phyloP scores from a whole-genome alignment of 495 filamentous ascomycete species.

The Aeminium ludgeri region DNA sequence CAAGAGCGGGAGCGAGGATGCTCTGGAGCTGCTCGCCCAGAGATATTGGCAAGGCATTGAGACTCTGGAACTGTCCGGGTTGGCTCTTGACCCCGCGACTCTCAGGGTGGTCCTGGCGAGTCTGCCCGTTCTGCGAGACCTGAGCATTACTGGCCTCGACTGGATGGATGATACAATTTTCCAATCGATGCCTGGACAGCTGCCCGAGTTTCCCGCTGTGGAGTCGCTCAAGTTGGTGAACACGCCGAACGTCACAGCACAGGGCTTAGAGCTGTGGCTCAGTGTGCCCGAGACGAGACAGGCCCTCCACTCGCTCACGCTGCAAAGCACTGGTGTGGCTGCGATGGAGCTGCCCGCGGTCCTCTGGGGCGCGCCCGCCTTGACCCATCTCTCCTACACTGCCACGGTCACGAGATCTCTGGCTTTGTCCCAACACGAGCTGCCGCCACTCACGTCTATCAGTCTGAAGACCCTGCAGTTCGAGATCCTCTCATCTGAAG shows the following conservation, averaged over 20 bases:
- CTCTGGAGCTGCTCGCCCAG: slow-evolving; percentile 49
- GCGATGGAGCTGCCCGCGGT: slow-evolving; percentile 47
- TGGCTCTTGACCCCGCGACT: slow-evolving; percentile 55
- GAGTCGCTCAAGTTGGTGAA: slow-evolving; percentile 51
- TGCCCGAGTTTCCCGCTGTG: slow-evolving; percentile 55
- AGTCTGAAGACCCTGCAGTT: slow-evolving; percentile 58
- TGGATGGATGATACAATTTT: slow-evolving; percentile 65
- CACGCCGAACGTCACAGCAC: slow-evolving; percentile 48
- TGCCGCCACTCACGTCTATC: slow-evolving; percentile 47
- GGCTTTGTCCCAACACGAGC: slow-evolving; percentile 29
- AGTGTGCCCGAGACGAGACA: slow-evolving; percentile 26
- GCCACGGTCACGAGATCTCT: slow-evolving; percentile 52
- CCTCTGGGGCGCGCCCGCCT: slow-evolving; percentile 40
- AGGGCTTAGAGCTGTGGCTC: slow-evolving; percentile 51
- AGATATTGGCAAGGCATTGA: slow-evolving; percentile 64
- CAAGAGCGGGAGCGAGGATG: slow-evolving; percentile 56
- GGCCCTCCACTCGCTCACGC: slow-evolving; percentile 40
- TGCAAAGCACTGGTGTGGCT: slow-evolving; percentile 49
- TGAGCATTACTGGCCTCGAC: slow-evolving; percentile 51
- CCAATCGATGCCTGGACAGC: slow-evolving; percentile 32
- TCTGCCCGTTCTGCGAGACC: slow-evolving; percentile 47
- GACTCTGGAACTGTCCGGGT: slow-evolving; percentile 52
- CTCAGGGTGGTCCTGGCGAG: slow-evolving; percentile 53
- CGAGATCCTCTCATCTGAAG: slow-evolving; percentile 53
- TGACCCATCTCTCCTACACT: slow-evolving; percentile 47